Base-by-base conservation (phyloP, 2,329 filamentous ascomycete genomes). In the Ambrosiella cleistominuta region DNA sequence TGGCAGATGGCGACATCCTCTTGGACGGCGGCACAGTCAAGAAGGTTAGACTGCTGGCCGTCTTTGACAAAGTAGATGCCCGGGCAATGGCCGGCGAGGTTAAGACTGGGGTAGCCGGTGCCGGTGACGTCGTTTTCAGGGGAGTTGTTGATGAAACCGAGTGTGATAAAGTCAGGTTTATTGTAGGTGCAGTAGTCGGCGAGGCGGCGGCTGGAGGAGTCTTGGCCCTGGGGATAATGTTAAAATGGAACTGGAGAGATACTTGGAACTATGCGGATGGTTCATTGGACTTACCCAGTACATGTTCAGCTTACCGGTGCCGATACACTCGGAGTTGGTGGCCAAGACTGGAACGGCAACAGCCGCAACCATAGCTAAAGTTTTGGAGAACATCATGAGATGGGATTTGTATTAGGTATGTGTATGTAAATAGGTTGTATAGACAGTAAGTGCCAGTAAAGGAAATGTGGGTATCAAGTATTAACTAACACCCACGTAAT, bases 1-100 rank as follows among this genome's bases (percentile, higher is more conserved):
- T 72, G 69, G 65, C 72, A 75, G 63, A 70, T 69, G 35, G 67
- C 63, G 57, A 74, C 72, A 57, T 73, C 71, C 38, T 66, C 57
- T 62, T 70, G 67, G 45, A 75, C 68, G 6, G 57, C 58, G 4
- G 64, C 54, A 61, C 72, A 75, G 57, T 69, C 63, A 56, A 70
- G 65, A 19, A 73, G 66, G 12, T 66, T 61, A 9, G 70, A 68
- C 13, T 57, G 15, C 5, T 60, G 35, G 1, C 64, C 57, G 1
- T 63, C 35, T 35, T 65, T 64, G 51, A 59, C 59, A 61, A 63
- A 68, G 40, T 61, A 58, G 11, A 62, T 64, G 27, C 57, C 66
- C 42, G 66, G 67, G 62, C 71, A 73, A 64, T 72, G 69, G 19
- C 66, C 66, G 7, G 66, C 70, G 60, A 73, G 70, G 66, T 72